Conservation (phyloP, 805 yeast genomes). For the Saccharomycopsis microspora region DNA sequence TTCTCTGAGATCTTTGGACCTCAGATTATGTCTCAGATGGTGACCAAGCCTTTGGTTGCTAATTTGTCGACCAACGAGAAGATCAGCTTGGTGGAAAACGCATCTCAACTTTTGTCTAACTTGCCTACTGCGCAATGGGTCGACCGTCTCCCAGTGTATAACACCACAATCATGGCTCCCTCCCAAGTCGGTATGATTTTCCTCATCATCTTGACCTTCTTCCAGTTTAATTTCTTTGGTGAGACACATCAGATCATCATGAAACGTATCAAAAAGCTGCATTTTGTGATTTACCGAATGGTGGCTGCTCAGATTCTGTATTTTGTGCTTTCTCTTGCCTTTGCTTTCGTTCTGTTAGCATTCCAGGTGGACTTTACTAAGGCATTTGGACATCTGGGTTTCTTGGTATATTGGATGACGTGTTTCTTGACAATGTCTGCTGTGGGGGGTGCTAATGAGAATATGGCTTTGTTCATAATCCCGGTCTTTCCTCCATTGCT, state of each 20-base stretch:
- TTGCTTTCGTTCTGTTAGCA: slow-evolving; percentile 45
- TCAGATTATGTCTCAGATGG: not conserved
- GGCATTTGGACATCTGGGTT: slow-evolving; percentile 52
- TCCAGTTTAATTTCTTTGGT: slow-evolving; percentile 49
- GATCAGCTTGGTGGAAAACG: slow-evolving; percentile 17
- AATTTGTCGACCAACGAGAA: slow-evolving; percentile 14
- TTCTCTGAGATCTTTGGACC: slow-evolving; percentile 13
- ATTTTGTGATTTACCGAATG: slow-evolving; percentile 38
- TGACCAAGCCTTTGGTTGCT: slow-evolving; percentile 5
- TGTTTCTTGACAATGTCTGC: slow-evolving; percentile 52
- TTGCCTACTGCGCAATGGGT: slow-evolving; percentile 22
- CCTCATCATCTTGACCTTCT: slow-evolving; percentile 54
- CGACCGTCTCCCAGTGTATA: slow-evolving; percentile 34
- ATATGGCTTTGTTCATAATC: slow-evolving; percentile 36
- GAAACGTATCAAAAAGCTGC: slow-evolving; percentile 25
- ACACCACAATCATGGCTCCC: slow-evolving; percentile 42
- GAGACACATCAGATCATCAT: slow-evolving; percentile 37
- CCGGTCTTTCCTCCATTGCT: slow-evolving; percentile 44
- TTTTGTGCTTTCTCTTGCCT: slow-evolving; percentile 40
- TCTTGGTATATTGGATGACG: slow-evolving; percentile 56
- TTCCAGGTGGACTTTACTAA: slow-evolving; percentile 42
- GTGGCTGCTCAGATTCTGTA: slow-evolving; percentile 36
- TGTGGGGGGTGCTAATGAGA: slow-evolving; percentile 58
- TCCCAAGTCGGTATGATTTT: slow-evolving; percentile 59
- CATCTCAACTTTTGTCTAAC: slow-evolving; percentile 21